Base-by-base conservation (phyloP, 1,139 yeast species). In the Candida pseudocylindracea region DNA sequence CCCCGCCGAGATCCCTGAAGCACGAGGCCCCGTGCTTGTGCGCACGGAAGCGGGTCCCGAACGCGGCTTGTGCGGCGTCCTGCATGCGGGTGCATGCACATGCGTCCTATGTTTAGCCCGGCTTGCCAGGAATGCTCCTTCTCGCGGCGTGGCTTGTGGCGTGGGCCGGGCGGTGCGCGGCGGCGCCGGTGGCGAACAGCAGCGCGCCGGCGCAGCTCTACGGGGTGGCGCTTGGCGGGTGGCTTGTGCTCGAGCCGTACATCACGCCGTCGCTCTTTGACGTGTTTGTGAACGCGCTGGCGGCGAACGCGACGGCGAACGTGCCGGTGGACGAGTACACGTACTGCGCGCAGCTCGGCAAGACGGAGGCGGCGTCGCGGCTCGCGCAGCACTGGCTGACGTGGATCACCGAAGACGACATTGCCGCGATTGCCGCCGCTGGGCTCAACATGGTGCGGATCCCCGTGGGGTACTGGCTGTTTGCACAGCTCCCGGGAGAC, bases 391-490 rank as follows among this genome's bases (percentile, higher is more conserved):
- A 85, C 54, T 88, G 95, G 95, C 49, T 55, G 32, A 55, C 78
- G 10, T 85, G 81, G 74, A 68, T 71, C 49, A 69, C 74, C 3
- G 91, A 79, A 46, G 51, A 55, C 27, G 98, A 85, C 51, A 72
- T 85, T 43, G 40, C 50, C 33, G 54, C 61, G 36, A 79, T 88
- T 36, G 61, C 64, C 27, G 42, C 48, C 9, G 63, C 66, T 42
- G 95, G 95, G 1, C 63, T 85, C 43, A 85, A 85, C 53, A 61
- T 75, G 38, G 94, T 80, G 28, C 67, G 96, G 44, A 75, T 85
- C 37, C 96, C 96, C 25, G 67, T 85, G 38, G 96, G 96, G 7
- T 88, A 85, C 57, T 85, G 98, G 98, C 95, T 96, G 3, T 88
- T 78, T 51, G 53, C 63, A 33, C 53, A 57, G 30, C 55, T 67